Evolutionary conservation across 306 rosid species (phyloP).

Genomic region (Leucaena leucocephala): DNA sequence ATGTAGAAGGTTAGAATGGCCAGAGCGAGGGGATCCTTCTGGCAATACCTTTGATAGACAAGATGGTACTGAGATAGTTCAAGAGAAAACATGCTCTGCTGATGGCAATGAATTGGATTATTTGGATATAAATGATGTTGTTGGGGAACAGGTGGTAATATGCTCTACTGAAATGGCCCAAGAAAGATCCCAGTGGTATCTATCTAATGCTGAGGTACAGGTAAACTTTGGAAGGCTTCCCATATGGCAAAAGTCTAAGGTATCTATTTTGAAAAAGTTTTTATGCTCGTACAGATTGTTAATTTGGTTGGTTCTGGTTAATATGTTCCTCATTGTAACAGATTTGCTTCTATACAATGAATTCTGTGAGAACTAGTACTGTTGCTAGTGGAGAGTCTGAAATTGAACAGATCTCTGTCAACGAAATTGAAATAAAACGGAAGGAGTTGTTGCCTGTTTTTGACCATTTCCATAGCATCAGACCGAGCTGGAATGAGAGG

Average conservation of each 20-base stretch:
- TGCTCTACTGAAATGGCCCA: constrained; percentile 48
- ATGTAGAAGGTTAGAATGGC: constrained; percentile 86
- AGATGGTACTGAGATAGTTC: constrained; percentile 47
- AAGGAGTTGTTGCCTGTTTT: constrained; percentile 84
- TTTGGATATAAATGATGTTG: constrained; percentile 41
- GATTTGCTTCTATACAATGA: constrained; percentile 66
- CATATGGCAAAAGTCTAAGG: constrained; percentile 86
- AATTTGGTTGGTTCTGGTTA: constrained; percentile 20
- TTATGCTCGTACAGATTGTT: constrained; percentile 23
- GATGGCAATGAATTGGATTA: constrained; percentile 46
- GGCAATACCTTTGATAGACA: constrained; percentile 53
- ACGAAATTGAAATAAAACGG: constrained; percentile 71
- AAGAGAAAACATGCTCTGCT: constrained; percentile 49
- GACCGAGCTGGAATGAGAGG: constrained; percentile 79
- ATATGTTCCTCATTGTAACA: constrained; percentile 38
- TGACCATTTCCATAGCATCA: constrained; percentile 72
- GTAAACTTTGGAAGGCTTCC: constrained; percentile 68
- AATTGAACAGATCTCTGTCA: constrained; percentile 66
- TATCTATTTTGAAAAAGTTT: constrained; percentile 39
- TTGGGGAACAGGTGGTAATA: constrained; percentile 38
- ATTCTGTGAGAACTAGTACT: constrained; percentile 43
- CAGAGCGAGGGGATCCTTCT: constrained; percentile 67
- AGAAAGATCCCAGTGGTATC: constrained; percentile 63
- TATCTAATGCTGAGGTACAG: constrained; percentile 92
- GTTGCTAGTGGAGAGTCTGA: constrained; percentile 70